Evolutionary conservation across 192 early-diverging fungal species (phyloP).

Genomic region (Mortierella hygrophila): DNA sequence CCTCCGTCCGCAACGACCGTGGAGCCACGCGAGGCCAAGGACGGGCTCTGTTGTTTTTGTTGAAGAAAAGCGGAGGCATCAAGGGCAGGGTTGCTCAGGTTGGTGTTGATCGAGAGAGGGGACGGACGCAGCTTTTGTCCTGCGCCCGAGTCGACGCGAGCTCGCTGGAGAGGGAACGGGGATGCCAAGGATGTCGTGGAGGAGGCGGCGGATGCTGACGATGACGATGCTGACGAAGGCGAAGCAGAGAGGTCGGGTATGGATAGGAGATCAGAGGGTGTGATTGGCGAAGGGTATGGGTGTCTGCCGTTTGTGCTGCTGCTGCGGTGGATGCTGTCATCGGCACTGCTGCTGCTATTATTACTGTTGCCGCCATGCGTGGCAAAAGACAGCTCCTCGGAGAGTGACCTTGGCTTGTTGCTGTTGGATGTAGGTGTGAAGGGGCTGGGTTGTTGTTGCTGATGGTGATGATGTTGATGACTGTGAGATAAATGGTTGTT

Average conservation of each 20-base stretch:
- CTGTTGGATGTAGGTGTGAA: neutral
- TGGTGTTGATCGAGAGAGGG: conserved; percentile 48
- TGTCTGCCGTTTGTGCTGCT: conserved; percentile 10
- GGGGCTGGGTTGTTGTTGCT: neutral
- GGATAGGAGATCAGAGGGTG: conserved; percentile 45
- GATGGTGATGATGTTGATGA: neutral
- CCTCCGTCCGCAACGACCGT: conserved; percentile 11
- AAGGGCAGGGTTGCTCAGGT: conserved; percentile 2
- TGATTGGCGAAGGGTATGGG: conserved; percentile 41
- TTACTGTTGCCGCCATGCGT: conserved; percentile 1
- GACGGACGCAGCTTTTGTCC: conserved; percentile 34
- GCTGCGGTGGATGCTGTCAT: neutral
- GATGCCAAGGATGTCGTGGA: neutral
- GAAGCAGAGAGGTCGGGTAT: conserved; percentile 27
- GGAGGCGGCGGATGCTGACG: conserved; percentile 7
- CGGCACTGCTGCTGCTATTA: neutral
- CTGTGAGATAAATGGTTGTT: neutral
- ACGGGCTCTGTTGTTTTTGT: conserved; percentile 1
- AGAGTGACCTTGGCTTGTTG: conserved; percentile 26
- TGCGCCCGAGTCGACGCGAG: neutral
- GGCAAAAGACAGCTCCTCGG: conserved; percentile 39
- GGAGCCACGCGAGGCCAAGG: conserved; percentile 28
- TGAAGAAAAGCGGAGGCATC: conserved; percentile 9
- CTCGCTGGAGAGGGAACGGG: conserved; percentile 9
- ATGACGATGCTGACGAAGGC: conserved; percentile 8